Evolutionary conservation across 2,329 filamentous ascomycete genomes (phyloP).

Genomic region (Trichoderma brevicompactum): DNA sequence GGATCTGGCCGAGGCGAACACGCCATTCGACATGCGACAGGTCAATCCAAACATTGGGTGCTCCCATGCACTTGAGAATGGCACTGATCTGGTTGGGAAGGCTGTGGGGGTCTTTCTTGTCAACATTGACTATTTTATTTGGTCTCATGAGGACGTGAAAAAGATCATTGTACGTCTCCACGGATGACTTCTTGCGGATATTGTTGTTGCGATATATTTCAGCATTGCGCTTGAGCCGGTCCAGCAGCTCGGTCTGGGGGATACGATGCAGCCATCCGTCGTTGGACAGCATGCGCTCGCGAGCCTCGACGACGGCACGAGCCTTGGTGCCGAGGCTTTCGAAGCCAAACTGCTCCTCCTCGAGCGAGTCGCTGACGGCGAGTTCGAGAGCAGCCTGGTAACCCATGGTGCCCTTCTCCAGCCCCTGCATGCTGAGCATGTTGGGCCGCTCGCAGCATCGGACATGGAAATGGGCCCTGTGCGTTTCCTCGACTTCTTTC

Average conservation of each 20-base stretch:
- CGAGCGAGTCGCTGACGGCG: conserved; percentile 65
- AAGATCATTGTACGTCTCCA: conserved; percentile 65
- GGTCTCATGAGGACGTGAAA: conserved; percentile 64
- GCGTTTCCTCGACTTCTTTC: conserved; percentile 50
- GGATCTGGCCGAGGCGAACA: conserved; percentile 70
- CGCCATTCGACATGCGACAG: conserved; percentile 77
- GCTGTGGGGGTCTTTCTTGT: conserved; percentile 63
- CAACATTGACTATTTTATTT: conserved; percentile 56
- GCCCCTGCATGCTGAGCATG: conserved; percentile 73
- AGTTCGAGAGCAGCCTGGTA: conserved; percentile 71
- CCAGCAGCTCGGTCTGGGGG: conserved; percentile 61
- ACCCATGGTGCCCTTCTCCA: conserved; percentile 72
- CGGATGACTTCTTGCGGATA: conserved; percentile 54
- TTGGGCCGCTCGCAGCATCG: conserved; percentile 66
- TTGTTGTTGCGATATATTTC: conserved; percentile 59
- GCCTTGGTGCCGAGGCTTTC: conserved; percentile 59
- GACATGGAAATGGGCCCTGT: conserved; percentile 61
- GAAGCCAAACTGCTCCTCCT: conserved; percentile 65
- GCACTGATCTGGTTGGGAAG: conserved; percentile 72
- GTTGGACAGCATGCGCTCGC: conserved; percentile 59
- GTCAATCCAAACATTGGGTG: conserved; percentile 73
- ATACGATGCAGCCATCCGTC: conserved; percentile 60
- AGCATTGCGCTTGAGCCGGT: conserved; percentile 61
- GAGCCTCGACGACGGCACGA: conserved; percentile 59
- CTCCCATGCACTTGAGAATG: conserved; percentile 66